These are phyloP conservation scores for Trametes maxima DNA, from an alignment of 768 basidiomycete genomes.

Conservation along the genomic window DNA sequence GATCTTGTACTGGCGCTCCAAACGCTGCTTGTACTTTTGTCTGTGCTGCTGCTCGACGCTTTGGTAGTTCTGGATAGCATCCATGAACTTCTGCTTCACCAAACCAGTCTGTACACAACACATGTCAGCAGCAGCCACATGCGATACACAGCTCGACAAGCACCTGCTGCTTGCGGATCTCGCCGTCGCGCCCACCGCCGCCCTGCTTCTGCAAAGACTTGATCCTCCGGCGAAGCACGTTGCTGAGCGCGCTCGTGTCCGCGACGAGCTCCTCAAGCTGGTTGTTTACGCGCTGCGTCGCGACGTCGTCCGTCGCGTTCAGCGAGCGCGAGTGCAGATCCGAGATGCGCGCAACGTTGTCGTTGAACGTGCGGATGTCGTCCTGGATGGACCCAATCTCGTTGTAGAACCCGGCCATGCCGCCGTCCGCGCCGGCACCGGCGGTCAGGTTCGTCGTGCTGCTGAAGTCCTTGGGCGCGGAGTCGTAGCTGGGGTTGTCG, in stretches of 20 bases:
- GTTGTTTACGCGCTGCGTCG: constrained; percentile 41
- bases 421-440: constrained; percentile 42
- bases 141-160: not conserved
- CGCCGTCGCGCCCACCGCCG: constrained; percentile 43
- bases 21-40: constrained; percentile 61
- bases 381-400: constrained; percentile 63
- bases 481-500: constrained; percentile 67
- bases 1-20: constrained; percentile 79
- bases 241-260: constrained; percentile 62
- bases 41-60: constrained; percentile 72
- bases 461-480: constrained; percentile 53
- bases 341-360: constrained; percentile 48
- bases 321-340: constrained; percentile 54
- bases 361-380: constrained; percentile 44
- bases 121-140: not conserved
- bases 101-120: constrained; percentile 47
- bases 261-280: constrained; percentile 60
- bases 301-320: constrained; percentile 50
- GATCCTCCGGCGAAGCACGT: constrained; percentile 59
- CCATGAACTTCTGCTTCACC: constrained; percentile 70
- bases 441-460: constrained; percentile 50
- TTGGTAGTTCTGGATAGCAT: constrained; percentile 79
- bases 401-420: constrained; percentile 71
- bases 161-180: constrained; percentile 51
- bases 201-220: constrained; percentile 52